Evolutionary conservation across 352 stramenopile genomes (phyloP).

Genomic region (Globisporangium carolinianum): DNA sequence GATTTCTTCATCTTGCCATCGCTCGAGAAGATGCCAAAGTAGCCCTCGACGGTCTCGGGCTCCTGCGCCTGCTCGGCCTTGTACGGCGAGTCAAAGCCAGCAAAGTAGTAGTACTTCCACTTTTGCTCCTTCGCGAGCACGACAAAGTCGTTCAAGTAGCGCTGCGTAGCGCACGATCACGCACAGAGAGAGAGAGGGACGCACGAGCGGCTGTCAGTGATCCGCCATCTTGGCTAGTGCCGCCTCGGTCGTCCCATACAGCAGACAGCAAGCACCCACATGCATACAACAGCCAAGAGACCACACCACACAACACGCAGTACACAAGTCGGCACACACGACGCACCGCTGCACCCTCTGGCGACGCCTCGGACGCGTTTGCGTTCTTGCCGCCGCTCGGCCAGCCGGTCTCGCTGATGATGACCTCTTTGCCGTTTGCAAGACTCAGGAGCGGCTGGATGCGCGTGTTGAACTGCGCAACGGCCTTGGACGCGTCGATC

Average conservation of each 20-base stretch:
- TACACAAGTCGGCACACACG: too few species aligned
- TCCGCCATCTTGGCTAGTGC: too few species aligned
- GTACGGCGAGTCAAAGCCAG: slow-evolving; percentile 76
- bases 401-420: slow-evolving; percentile 83
- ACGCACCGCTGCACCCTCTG: slow-evolving; percentile 47
- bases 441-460: slow-evolving; percentile 61
- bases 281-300: too few species aligned
- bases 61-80: slow-evolving; percentile 52
- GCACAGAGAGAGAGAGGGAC: neutral
- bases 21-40: slow-evolving; percentile 74
- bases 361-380: slow-evolving; percentile 52
- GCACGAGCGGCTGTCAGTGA: too few species aligned
- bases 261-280: too few species aligned
- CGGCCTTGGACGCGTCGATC: slow-evolving; percentile 44
- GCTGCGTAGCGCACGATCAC: slow-evolving; percentile 11
- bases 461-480: slow-evolving; percentile 62
- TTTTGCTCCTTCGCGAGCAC: slow-evolving; percentile 45
- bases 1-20: slow-evolving; percentile 57
- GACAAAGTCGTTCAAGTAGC: slow-evolving; percentile 78
- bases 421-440: slow-evolving; percentile 63
- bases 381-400: slow-evolving; percentile 47
- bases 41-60: slow-evolving; percentile 51
- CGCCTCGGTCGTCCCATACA: too few species aligned
- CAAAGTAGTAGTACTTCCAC: slow-evolving; percentile 88
- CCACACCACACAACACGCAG: neutral